Evolutionary conservation across 495 filamentous ascomycete species (phyloP), one percentile per base, ranked within the genome.

Genomic region (Lichenothelia convexa): DNA sequence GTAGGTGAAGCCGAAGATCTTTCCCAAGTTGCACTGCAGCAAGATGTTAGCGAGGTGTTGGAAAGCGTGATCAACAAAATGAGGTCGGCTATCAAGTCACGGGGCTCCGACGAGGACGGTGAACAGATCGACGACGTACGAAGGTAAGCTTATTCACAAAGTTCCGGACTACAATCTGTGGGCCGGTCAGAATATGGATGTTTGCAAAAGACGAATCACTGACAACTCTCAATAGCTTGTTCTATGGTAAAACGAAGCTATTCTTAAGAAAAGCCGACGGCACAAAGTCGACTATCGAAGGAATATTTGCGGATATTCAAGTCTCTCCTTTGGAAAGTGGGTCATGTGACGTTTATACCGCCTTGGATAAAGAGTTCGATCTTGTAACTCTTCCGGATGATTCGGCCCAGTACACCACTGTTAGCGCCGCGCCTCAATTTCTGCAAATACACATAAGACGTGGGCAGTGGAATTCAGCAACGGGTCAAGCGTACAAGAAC

Each of bases 41-140:
- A 94, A 59, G 89, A 97, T 59, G 89, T 93, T 5, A 85, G 80
- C 7, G 89, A 97, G 53, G 86, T 93, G 24, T 86, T 93, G 52
- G 82, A 82, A 26, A 86, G 89, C 50, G 75, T 91, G 17, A 67
- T 91, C 23, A 85, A 86, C 45, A 80, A 87, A 26, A 64, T 93
- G n/a, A 75, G 82, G 49, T 83, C 80, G 43, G 86, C 85, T 3
- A 85, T 93, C 47, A 74, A 70, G 43, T 67, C 83, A 23, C 58
- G 61, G 4, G 56, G 58, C 2, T 56, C 74, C 36, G 72, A 70
- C 19, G 53, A 64, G 8, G 65, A 71, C 27, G 78, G 76, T 5
- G 78, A 83, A 47, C 85, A 92, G 56, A 55, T 75, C 5, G 91
- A 95, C n/a, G n/a, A n/a, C n/a, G n/a, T n/a, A n/a, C n/a, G n/a